These are phyloP conservation scores for Penicillium sp. DNA, from an alignment of 2,329 filamentous ascomycete genomes.

Conservation along the genomic window DNA sequence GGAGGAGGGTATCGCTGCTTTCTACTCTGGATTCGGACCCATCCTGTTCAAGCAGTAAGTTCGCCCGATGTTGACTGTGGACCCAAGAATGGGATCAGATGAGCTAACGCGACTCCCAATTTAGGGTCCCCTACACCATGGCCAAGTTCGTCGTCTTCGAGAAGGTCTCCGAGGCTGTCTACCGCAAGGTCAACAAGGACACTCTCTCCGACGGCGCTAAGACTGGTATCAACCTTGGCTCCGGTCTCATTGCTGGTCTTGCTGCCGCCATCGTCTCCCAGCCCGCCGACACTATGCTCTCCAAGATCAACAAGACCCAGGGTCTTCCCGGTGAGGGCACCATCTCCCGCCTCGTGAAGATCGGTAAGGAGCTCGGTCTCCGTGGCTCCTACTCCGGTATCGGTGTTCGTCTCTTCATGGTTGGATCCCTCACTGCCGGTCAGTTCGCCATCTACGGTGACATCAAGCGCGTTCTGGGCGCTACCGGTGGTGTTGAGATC, in stretches of 20 bases:
- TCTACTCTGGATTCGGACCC: slow-evolving; percentile 88
- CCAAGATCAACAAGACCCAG: slow-evolving; percentile 95
- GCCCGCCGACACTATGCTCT: slow-evolving; percentile 89
- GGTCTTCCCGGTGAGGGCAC: slow-evolving; percentile 81
- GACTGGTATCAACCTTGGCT: slow-evolving; percentile 77
- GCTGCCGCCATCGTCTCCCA: slow-evolving; percentile 82
- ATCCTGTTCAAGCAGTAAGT: slow-evolving; percentile 78
- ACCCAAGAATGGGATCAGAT: background rate
- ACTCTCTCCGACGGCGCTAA: slow-evolving; percentile 63
- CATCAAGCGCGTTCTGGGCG: slow-evolving; percentile 65
- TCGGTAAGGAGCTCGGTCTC: slow-evolving; percentile 77
- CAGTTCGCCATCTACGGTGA: slow-evolving; percentile 88
- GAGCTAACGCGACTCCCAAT: slow-evolving; percentile 3
- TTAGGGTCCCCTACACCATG: slow-evolving; percentile 86
- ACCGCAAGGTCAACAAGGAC: slow-evolving; percentile 65
- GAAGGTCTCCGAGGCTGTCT: slow-evolving; percentile 75
- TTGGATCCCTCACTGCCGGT: slow-evolving; percentile 69
- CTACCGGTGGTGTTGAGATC: slow-evolving; percentile 72
- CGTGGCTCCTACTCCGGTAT: slow-evolving; percentile 75
- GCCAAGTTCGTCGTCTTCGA: slow-evolving; percentile 93
- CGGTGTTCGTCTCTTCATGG: slow-evolving; percentile 52
- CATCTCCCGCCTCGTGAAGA: slow-evolving; percentile 76
- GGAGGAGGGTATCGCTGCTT: slow-evolving; percentile 76
- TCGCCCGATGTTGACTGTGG: background rate
- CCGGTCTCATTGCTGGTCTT: slow-evolving; percentile 81